A percentile compares a stretch with the other conserved stretches of the same genome.
Conservation (phyloP, 176 grass and related monocot genomes). For the Cenchrus purpureus region DNA sequence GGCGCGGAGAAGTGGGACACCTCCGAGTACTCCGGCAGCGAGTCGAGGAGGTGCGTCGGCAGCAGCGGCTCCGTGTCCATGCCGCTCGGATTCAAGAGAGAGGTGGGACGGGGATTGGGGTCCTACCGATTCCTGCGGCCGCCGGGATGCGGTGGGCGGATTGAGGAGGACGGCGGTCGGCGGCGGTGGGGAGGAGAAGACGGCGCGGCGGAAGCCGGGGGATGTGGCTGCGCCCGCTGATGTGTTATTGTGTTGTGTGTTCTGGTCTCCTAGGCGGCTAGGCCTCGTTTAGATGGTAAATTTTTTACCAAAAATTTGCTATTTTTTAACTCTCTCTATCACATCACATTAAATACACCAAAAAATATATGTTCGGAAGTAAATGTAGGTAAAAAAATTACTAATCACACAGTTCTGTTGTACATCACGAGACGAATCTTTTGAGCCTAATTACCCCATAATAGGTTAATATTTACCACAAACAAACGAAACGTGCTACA, state of each 20-base stretch:
- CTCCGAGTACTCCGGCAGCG: constrained; percentile 49
- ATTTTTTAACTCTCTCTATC: no score
- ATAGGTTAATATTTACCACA: no score
- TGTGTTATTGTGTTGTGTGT: background rate
- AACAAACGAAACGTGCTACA: background rate
- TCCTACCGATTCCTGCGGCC: constrained; percentile 14
- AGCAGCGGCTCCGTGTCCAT: constrained; percentile 55
- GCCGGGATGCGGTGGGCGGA: background rate
- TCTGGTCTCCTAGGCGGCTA: no score
- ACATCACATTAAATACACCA: no score
- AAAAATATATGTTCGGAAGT: no score
- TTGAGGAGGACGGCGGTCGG: constrained; percentile 7
- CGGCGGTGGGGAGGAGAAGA: background rate
- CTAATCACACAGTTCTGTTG: no score
- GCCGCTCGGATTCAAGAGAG: background rate
- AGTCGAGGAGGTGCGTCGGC: constrained; percentile 14
- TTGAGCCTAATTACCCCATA: no score
- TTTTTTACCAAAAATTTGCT: no score
- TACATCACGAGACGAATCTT: no score
- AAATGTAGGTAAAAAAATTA: no score
- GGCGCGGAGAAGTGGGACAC: constrained; percentile 37
- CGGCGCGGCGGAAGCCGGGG: background rate
- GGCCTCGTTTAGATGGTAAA: no score
- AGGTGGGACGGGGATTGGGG: background rate
- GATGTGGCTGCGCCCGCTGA: constrained; percentile 8